A percentile compares a stretch with the other conserved stretches of the same genome.
Conservation (phyloP, 176 grass and related monocot genomes). For the Puya raimondii region DNA sequence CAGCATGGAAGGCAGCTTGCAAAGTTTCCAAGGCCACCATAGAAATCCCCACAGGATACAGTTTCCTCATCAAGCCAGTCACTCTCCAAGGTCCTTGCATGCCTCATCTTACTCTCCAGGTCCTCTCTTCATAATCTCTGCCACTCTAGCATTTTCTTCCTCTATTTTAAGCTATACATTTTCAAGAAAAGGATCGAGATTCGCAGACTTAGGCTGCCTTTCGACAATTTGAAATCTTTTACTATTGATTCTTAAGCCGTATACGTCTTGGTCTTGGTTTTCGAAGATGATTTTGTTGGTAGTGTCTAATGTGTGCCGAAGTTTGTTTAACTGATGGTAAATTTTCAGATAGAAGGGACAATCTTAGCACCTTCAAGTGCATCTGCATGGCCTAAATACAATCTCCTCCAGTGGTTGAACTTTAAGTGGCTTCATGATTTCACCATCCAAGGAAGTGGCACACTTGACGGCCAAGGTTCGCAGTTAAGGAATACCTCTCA, state of each 20-base stretch:
- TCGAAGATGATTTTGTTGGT: too few relatives aligned
- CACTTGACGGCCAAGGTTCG: slow-evolving; percentile 38
- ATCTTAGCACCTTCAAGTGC: slow-evolving; percentile 37
- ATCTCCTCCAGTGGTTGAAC: slow-evolving; percentile 68
- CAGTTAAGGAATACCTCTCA: slow-evolving; percentile 21
- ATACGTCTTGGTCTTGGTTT: not conserved
- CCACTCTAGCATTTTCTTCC: not conserved
- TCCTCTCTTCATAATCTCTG: slow-evolving; percentile 12
- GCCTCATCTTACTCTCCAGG: slow-evolving; percentile 46
- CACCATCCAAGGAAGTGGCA: slow-evolving; percentile 47
- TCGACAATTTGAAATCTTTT: not conserved
- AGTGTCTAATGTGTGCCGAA: too few relatives aligned
- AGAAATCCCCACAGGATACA: slow-evolving; percentile 33
- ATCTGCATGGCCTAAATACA: slow-evolving; percentile 28
- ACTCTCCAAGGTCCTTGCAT: slow-evolving; percentile 61
- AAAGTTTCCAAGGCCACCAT: slow-evolving; percentile 34
- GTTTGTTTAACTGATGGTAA: too few relatives aligned
- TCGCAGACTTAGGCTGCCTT: not conserved
- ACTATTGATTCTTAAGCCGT: not conserved
- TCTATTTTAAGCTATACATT: not conserved
- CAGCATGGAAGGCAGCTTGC: slow-evolving; percentile 60
- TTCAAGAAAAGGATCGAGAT: not conserved
- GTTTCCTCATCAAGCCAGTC: slow-evolving; percentile 39
- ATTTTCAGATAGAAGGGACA: slow-evolving; percentile 56
- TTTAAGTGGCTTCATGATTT: slow-evolving; percentile 61